Conservation (phyloP, 768 basidiomycete species). For the Boletus subcaerulescens region DNA sequence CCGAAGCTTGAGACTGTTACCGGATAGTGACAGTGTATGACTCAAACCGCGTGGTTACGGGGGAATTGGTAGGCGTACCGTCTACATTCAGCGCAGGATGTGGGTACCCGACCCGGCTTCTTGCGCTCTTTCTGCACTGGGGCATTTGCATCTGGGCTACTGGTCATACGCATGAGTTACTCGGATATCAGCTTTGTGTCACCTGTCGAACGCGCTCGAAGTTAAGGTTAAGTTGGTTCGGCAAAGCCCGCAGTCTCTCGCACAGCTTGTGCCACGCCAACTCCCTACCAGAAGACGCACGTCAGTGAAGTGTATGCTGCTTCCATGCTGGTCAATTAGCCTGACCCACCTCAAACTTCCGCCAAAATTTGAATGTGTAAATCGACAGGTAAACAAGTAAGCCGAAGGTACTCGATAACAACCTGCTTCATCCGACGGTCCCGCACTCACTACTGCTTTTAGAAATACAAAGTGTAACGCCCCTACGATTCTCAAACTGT, state of each 20-base stretch:
- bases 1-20: conserved; percentile 53
- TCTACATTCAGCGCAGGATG: conserved; percentile 41
- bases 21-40: not conserved
- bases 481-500: too few species aligned
- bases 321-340: too few species aligned
- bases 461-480: too few species aligned
- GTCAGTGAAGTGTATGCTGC: too few species aligned
- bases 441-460: too few species aligned
- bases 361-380: too few species aligned
- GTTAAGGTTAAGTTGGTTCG: not conserved
- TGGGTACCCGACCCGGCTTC: conserved; percentile 48
- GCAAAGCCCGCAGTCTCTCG: conserved; percentile 2
- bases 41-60: not conserved
- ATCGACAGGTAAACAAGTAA: too few species aligned
- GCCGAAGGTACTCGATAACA: too few species aligned
- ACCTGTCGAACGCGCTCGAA: too few species aligned
- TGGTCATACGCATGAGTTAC: not conserved
- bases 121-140: conserved; percentile 35
- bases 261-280: not conserved
- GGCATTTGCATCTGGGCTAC: conserved; percentile 6
- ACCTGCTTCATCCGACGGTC: too few species aligned
- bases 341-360: too few species aligned
- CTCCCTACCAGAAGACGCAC: too few species aligned
- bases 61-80: conserved; percentile 24
- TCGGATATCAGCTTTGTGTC: not conserved